phyloP scores from a whole-genome alignment of 2,329 filamentous ascomycete genomes.

The Dactylellina drechsleri region DNA sequence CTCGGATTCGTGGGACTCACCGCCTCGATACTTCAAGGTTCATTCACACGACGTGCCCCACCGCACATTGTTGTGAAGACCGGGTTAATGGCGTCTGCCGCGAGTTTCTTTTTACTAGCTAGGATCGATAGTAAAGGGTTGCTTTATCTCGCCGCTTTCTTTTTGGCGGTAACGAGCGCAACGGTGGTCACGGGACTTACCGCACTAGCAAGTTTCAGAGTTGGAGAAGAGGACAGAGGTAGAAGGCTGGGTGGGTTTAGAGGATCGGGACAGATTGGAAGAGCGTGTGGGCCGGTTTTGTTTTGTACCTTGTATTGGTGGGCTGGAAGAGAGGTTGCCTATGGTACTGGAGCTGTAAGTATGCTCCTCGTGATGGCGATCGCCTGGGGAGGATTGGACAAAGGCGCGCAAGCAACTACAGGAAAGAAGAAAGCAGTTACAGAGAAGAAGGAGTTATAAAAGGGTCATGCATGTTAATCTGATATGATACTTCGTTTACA shows the following conservation, averaged over 20 bases:
- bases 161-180: constrained; percentile 88
- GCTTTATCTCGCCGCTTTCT: constrained; percentile 82
- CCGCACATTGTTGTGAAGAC: constrained; percentile 81
- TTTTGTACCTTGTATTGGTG: constrained; percentile 96
- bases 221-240: constrained; percentile 79
- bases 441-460: constrained; percentile 43
- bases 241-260: constrained; percentile 86
- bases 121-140: constrained; percentile 73
- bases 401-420: constrained; percentile 62
- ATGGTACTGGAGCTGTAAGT: constrained; percentile 79
- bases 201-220: constrained; percentile 89
- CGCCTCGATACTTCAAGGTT: constrained; percentile 90
- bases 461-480: not conserved
- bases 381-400: constrained; percentile 72
- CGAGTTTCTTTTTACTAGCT: constrained; percentile 82
- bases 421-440: constrained; percentile 7
- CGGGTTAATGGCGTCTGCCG: constrained; percentile 79
- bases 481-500: not conserved
- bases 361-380: constrained; percentile 78
- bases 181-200: constrained; percentile 96
- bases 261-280: constrained; percentile 75
- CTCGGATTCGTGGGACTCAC: constrained; percentile 92
- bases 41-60: constrained; percentile 84
- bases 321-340: constrained; percentile 88
- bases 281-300: constrained; percentile 84